These are phyloP conservation scores for Tricholoma bakamatsutake DNA, from an alignment of 768 basidiomycete species.

Conservation along the genomic window DNA sequence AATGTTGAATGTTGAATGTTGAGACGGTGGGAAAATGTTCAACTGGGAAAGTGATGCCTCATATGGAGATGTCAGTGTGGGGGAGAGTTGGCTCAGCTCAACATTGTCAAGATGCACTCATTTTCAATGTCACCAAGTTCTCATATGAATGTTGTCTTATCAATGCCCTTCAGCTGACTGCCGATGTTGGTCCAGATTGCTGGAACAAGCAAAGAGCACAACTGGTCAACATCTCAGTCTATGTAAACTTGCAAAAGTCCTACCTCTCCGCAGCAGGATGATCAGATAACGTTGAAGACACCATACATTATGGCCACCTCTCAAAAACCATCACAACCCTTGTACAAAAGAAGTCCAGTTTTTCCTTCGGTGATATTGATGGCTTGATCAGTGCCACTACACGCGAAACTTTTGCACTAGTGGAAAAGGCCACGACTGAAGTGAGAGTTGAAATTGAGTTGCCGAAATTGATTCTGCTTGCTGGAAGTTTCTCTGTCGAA, in stretches of 20 bases:
- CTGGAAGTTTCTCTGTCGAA: constrained; percentile 36
- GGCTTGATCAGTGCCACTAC: constrained; percentile 31
- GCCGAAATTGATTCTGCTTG: constrained; percentile 49
- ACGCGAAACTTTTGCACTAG: constrained; percentile 30
- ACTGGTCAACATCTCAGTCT: constrained; percentile 45
- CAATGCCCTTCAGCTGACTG: constrained; percentile 33
- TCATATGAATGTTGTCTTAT: constrained; percentile 40
- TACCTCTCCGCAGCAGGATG: constrained; percentile 40
- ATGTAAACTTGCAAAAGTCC: constrained; percentile 35
- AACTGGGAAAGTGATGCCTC: no score
- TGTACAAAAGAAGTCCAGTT: constrained; percentile 14
- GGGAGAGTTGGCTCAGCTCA: no score
- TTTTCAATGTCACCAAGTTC: neutral
- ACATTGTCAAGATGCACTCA: neutral
- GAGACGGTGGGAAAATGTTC: no score
- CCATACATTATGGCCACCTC: constrained; percentile 62
- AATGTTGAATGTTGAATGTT: no score
- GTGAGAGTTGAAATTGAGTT: constrained; percentile 38
- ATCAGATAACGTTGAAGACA: constrained; percentile 48
- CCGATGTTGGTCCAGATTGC: constrained; percentile 42
- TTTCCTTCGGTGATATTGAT: constrained; percentile 21
- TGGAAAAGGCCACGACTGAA: constrained; percentile 28
- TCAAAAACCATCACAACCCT: constrained; percentile 39
- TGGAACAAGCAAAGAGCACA: constrained; percentile 46
- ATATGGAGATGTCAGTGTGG: no score